phyloP scores from a whole-genome alignment of 768 basidiomycete species.

The Termitomyces sp. region DNA sequence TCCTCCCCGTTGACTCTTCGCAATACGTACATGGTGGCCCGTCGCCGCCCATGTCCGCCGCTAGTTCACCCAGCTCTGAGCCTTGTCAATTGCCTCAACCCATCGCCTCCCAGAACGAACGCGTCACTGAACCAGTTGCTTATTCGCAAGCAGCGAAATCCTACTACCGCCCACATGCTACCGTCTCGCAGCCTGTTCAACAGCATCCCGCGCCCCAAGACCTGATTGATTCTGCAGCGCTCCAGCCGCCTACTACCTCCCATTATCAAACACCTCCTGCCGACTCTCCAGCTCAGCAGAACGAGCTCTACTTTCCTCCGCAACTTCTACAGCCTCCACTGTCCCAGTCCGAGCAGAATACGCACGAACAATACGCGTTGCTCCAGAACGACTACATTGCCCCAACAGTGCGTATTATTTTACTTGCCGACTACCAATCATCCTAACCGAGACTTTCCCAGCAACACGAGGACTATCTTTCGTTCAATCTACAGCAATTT shows the following conservation, averaged over 20 bases:
- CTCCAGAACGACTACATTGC: neutral
- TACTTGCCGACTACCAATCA: neutral
- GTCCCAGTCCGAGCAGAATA: neutral
- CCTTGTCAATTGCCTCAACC: constrained; percentile 7
- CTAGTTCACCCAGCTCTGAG: constrained; percentile 39
- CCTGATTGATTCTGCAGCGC: neutral
- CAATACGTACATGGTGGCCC: constrained; percentile 37
- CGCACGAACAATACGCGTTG: constrained; percentile 8
- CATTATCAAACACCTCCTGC: constrained; percentile 1
- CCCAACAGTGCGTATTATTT: neutral
- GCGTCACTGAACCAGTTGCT: neutral
- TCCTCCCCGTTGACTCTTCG: constrained; percentile 19
- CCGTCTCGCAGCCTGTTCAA: neutral
- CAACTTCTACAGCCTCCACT: neutral
- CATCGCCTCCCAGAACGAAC: constrained; percentile 1
- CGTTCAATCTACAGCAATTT: constrained; percentile 10
- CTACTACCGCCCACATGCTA: constrained; percentile 6
- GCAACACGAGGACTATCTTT: constrained; percentile 4
- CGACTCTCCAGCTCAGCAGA: neutral
- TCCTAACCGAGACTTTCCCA: neutral
- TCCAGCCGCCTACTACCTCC: neutral
- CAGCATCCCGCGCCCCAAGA: neutral
- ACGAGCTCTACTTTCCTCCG: constrained; percentile 1
- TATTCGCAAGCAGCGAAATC: neutral
- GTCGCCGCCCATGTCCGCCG: constrained; percentile 51